Percentiles rank a stretch among this genome's conserved stretches.
Evolutionary conservation across 768 basidiomycete genomes (phyloP).

Genomic region (Amanita subjunquillea): DNA sequence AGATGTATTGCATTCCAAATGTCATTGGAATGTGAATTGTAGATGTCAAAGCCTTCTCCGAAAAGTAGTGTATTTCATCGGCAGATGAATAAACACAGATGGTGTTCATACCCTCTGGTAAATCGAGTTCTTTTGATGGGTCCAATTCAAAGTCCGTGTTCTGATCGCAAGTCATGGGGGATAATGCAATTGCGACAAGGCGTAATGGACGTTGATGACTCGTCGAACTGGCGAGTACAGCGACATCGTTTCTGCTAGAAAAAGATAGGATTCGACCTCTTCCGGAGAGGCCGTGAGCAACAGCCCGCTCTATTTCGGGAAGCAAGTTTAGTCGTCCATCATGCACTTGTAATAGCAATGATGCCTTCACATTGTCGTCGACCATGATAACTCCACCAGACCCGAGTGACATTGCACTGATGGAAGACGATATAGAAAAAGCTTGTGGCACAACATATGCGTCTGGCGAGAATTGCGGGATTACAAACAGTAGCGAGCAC

Average conservation of each 20-base stretch:
- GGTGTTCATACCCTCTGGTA: not conserved
- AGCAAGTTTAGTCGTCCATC: not conserved
- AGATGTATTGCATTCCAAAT: slow-evolving; percentile 2
- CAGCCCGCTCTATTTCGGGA: not conserved
- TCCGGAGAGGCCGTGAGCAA: not conserved
- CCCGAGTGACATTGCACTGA: not conserved
- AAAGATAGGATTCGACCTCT: not conserved
- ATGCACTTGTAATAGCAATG: slow-evolving; percentile 1
- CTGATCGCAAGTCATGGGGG: not conserved
- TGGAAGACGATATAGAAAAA: slow-evolving; percentile 2
- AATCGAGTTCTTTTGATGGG: not conserved
- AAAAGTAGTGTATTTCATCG: not conserved
- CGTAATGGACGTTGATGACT: not conserved
- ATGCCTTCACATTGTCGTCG: not conserved
- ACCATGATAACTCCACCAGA: not conserved
- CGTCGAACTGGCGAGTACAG: not conserved
- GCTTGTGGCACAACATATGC: slow-evolving; percentile 2
- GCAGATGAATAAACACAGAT: not conserved
- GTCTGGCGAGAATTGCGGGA: slow-evolving; percentile 4
- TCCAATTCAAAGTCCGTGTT: not conserved
- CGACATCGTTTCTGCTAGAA: not conserved
- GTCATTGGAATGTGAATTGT: not conserved
- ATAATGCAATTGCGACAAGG: not conserved
- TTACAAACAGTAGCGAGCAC: slow-evolving; percentile 1
- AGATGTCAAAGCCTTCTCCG: not conserved